Percentiles rank a stretch among this genome's conserved stretches.
Evolutionary conservation across 2,329 filamentous ascomycete species (phyloP).

Genomic region (Penicillium corylophilum): DNA sequence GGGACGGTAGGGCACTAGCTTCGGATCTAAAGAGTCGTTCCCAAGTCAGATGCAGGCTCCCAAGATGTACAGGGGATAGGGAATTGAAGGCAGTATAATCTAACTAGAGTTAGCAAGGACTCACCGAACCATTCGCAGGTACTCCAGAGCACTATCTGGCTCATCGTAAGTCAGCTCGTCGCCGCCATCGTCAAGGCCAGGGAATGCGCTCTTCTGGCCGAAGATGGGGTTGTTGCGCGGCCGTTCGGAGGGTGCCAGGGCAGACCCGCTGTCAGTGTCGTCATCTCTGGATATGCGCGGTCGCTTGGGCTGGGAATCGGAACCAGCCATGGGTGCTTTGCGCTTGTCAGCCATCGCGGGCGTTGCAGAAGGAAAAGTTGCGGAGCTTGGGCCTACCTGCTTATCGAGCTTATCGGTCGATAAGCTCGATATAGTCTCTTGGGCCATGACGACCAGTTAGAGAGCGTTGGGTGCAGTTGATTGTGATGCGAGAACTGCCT

Average conservation of each 20-base stretch:
- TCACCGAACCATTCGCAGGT: conserved; percentile 70
- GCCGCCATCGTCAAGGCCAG: conserved; percentile 53
- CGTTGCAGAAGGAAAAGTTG: conserved; percentile 15
- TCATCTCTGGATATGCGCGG: conserved; percentile 30
- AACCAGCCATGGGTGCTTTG: conserved; percentile 22
- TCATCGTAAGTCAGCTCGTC: conserved; percentile 67
- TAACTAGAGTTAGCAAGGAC: conserved; percentile 25
- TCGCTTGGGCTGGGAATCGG: conserved; percentile 29
- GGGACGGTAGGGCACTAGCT: conserved; percentile 69
- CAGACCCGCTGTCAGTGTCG: conserved; percentile 24
- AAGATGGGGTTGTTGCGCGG: conserved; percentile 61
- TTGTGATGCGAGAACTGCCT: neutral
- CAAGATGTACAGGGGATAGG: neutral
- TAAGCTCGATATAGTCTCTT: neutral
- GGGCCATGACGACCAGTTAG: neutral
- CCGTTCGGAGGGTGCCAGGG: conserved; percentile 31
- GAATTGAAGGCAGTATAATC: conserved; percentile 21
- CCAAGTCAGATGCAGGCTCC: conserved; percentile 8
- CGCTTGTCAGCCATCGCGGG: conserved; percentile 36
- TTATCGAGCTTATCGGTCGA: conserved; percentile 7
- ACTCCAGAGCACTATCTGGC: conserved; percentile 66
- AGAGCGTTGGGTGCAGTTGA: neutral
- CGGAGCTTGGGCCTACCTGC: conserved; percentile 27
- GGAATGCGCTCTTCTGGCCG: conserved; percentile 71
- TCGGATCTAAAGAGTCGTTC: conserved; percentile 59